A percentile compares a stretch with the other conserved stretches of the same genome.
Evolutionary conservation across 2,329 filamentous ascomycete species (phyloP).

Genomic region (Neoarthrinium moseri): DNA sequence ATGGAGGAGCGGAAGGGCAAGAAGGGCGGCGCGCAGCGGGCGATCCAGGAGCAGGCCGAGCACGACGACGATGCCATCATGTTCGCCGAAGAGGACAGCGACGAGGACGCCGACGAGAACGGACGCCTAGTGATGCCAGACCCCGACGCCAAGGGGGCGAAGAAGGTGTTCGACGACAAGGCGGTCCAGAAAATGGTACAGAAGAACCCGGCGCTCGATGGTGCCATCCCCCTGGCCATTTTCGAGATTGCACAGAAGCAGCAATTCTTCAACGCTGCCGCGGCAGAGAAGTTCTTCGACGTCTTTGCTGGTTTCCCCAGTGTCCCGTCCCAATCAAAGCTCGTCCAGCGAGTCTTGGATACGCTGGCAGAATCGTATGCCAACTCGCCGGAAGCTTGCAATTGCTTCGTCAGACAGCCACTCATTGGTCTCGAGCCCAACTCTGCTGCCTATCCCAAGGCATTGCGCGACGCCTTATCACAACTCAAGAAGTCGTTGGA

Average conservation of each 20-base stretch:
- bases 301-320: constrained; percentile 71
- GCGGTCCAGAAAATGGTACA: constrained; percentile 56
- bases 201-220: constrained; percentile 78
- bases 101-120: constrained; percentile 40
- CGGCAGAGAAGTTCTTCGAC: constrained; percentile 77
- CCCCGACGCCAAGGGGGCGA: constrained; percentile 35
- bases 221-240: constrained; percentile 90
- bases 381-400: constrained; percentile 60
- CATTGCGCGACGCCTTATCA: constrained; percentile 64
- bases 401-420: constrained; percentile 70
- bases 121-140: constrained; percentile 43
- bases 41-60: constrained; percentile 53
- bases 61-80: constrained; percentile 46
- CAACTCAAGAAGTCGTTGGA: constrained; percentile 54
- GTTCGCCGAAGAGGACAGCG: constrained; percentile 42
- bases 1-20: constrained; percentile 67
- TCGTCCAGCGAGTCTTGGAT: constrained; percentile 73
- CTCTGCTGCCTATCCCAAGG: constrained; percentile 71
- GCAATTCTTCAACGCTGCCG: constrained; percentile 62
- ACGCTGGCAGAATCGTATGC: constrained; percentile 61
- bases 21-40: constrained; percentile 40
- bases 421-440: constrained; percentile 62
- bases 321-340: constrained; percentile 61
- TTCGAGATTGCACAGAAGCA: constrained; percentile 85
- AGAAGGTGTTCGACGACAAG: constrained; percentile 46